A percentile compares a stretch with the other conserved stretches of the same genome.
Conservation (phyloP, 2,329 filamentous ascomycete genomes). For the Alternaria metachromatica region DNA sequence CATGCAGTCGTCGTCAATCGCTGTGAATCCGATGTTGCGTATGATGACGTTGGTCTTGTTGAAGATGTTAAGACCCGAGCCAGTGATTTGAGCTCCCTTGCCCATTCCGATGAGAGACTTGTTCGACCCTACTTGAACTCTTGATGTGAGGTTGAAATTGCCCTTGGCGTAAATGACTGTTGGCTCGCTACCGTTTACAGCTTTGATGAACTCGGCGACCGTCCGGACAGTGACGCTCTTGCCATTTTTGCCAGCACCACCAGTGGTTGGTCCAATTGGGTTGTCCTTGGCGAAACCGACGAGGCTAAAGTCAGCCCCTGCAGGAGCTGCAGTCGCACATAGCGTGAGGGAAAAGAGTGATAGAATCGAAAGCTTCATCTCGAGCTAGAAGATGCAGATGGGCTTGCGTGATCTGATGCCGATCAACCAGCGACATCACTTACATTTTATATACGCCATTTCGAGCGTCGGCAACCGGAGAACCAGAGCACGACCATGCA, state of each 20-base stretch:
- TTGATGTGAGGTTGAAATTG: conserved; percentile 50
- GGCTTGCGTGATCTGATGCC: background rate
- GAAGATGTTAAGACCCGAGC: conserved; percentile 62
- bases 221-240: conserved; percentile 39
- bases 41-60: conserved; percentile 66
- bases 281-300: conserved; percentile 45
- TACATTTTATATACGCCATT: conserved; percentile 1
- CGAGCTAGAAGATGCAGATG: conserved; percentile 5
- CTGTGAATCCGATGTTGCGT: conserved; percentile 66
- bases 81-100: conserved; percentile 50
- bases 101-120: conserved; percentile 51
- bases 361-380: conserved; percentile 37
- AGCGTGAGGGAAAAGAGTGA: conserved; percentile 26
- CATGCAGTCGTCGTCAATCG: conserved; percentile 67
- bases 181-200: conserved; percentile 33
- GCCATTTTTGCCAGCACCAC: conserved; percentile 37
- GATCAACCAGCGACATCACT: background rate
- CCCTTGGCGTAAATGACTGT: conserved; percentile 55
- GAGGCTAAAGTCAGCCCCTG: conserved; percentile 33
- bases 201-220: conserved; percentile 33
- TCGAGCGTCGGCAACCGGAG: background rate
- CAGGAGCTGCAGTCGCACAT: conserved; percentile 24
- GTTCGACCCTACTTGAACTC: conserved; percentile 56
- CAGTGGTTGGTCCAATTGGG: conserved; percentile 42
- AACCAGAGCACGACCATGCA: background rate